Conservation (phyloP, 176 grass and related monocot genomes). For the sorghum (Sorghum bicolor) region Sorghum_bicolor_NCBIv3 NC_012873.2:6159001-6159500, state of each 20-base stretch:
- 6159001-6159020: background rate
- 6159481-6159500: background rate
- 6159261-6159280: background rate
- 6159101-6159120: background rate
- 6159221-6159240: conserved; percentile 20
- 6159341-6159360: no score
- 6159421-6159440: conserved; percentile 19
- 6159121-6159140: background rate
- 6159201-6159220: no score
- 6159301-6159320: no score
- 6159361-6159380: conserved; percentile 8
- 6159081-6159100: background rate
- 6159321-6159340: no score
- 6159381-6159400: conserved; percentile 6
- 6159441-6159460: conserved; percentile 3
- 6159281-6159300: background rate
- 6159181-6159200: background rate
- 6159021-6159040: background rate
- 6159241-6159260: background rate
- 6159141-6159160: background rate
- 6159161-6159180: background rate
- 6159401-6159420: conserved; percentile 23
- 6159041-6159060: background rate
- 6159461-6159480: conserved; percentile 13
- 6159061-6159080: background rate